Conservation (phyloP, 2,329 filamentous ascomycete species). For the Aspergillus pseudoterreus region DNA sequence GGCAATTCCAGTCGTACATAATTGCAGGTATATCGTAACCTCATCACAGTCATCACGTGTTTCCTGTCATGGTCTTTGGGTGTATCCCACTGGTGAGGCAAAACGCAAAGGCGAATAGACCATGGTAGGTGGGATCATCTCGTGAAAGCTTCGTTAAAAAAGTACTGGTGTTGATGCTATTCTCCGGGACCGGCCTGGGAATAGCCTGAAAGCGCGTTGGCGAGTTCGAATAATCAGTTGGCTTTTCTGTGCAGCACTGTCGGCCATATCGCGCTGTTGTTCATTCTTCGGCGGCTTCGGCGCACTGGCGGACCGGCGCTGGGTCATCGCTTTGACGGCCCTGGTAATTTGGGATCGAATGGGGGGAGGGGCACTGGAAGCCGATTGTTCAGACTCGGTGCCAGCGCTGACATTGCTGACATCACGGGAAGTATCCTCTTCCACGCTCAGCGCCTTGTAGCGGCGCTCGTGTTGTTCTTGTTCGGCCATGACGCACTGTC, state of each 20-base stretch:
- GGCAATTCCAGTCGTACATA: no score
- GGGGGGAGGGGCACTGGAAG: neutral
- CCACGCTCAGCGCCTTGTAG: neutral
- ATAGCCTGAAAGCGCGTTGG: neutral
- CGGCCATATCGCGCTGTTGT: neutral
- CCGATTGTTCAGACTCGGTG: neutral
- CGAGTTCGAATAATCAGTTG: neutral
- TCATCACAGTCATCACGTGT: neutral
- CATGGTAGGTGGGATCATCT: neutral
- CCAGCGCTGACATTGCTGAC: neutral
- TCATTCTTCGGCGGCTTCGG: neutral
- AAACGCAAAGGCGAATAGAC: neutral
- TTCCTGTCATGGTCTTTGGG: neutral
- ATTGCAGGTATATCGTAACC: neutral
- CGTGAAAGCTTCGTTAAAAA: neutral
- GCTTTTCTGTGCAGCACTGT: neutral
- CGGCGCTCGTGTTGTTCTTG: slow-evolving; percentile 7
- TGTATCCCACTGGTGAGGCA: neutral
- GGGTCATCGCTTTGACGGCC: slow-evolving; percentile 12
- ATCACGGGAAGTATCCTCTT: neutral
- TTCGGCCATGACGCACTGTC: slow-evolving; percentile 10
- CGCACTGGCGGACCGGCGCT: neutral
- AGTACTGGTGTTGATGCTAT: neutral
- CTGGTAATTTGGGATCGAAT: slow-evolving; percentile 9
- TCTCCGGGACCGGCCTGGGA: neutral